Evolutionary conservation across 176 grass and related monocot genomes (phyloP).

Genomic region (Aechmea fasciata): DNA sequence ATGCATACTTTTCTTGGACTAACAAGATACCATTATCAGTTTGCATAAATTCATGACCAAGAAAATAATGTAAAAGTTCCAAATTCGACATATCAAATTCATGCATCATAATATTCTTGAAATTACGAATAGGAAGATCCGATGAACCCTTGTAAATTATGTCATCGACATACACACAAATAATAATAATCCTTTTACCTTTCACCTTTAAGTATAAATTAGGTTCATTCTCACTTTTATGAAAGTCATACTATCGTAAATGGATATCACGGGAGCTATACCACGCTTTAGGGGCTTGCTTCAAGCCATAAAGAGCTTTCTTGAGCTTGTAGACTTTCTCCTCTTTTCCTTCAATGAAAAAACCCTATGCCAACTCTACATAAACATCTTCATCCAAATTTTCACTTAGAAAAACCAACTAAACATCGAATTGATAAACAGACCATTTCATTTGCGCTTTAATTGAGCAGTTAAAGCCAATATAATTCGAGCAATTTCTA

Average conservation of each 20-base stretch:
- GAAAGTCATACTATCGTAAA: not conserved
- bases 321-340: conserved; percentile 7
- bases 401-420: not conserved
- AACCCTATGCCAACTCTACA: not conserved
- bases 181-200: not conserved
- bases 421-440: conserved; percentile 11
- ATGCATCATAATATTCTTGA: not conserved
- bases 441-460: not conserved
- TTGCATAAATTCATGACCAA: not conserved
- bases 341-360: not conserved
- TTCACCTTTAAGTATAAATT: not conserved
- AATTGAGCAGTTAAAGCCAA: not conserved
- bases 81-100: not conserved
- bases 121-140: not conserved
- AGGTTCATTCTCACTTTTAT: not conserved
- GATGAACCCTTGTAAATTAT: not conserved
- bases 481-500: not conserved
- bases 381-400: conserved; percentile 6
- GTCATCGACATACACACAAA: not conserved
- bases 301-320: conserved; percentile 6
- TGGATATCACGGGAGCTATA: not conserved
- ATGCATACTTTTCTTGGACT: not conserved
- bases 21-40: not conserved
- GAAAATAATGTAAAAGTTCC: not conserved
- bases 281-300: not conserved